These are phyloP conservation scores for Blattamonas nauphoetae DNA, from an alignment of 78 protist genomes.

Conservation along the genomic window DNA sequence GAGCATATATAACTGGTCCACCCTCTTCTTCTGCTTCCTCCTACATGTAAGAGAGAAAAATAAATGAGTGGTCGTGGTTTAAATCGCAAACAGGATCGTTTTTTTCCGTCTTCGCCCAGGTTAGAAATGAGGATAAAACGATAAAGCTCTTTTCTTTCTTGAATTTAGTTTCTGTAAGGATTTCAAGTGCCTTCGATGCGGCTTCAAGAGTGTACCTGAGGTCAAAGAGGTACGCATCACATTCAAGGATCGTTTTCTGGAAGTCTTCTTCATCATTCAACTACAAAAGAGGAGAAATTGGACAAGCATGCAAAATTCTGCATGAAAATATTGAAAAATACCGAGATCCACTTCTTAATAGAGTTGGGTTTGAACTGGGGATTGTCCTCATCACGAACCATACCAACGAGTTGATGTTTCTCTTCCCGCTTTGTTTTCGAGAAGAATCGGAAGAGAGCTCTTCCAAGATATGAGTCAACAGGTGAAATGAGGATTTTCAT, in stretches of 20 bases:
- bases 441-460: neutral
- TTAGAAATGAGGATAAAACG: neutral
- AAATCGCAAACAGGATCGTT: neutral
- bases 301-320: neutral
- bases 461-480: neutral
- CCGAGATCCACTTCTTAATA: neutral
- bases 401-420: neutral
- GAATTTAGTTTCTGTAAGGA: neutral
- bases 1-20: neutral
- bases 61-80: too few relatives aligned
- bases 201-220: neutral
- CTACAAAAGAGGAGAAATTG: neutral
- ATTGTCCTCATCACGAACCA: neutral
- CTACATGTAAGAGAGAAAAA: neutral
- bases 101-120: neutral
- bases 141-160: neutral
- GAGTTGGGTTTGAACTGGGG: slow-evolving; percentile 2
- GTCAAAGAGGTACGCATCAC: neutral
- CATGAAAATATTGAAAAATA: neutral
- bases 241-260: neutral
- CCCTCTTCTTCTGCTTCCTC: slow-evolving; percentile 5
- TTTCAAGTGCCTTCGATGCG: neutral
- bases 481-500: neutral
- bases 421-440: neutral
- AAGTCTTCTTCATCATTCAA: neutral